Percentiles rank a stretch among this genome's conserved stretches.
These are phyloP conservation scores for Stachybotrys chartarum DNA, from an alignment of 2,329 filamentous ascomycete genomes.

Conservation along the genomic window DNA sequence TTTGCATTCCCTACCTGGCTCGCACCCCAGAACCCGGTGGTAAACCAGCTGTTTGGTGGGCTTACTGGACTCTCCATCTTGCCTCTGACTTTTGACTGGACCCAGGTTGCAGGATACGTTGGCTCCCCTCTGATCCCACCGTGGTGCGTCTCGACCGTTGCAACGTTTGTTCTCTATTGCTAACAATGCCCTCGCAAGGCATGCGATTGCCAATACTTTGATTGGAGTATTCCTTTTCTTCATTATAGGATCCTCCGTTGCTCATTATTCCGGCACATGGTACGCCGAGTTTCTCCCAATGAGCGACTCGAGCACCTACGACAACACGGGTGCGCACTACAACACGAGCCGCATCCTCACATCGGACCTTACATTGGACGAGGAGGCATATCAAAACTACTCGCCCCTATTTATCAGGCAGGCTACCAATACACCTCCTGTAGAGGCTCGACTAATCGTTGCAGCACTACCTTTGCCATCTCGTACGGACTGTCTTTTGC, in stretches of 20 bases:
- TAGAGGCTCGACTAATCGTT: not conserved
- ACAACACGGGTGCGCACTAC: conserved; percentile 60
- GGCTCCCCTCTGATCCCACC: conserved; percentile 63
- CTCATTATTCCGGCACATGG: conserved; percentile 63
- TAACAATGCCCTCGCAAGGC: conserved; percentile 28
- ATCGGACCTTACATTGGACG: conserved; percentile 53
- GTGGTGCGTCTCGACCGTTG: conserved; percentile 37
- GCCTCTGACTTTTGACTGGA: conserved; percentile 73
- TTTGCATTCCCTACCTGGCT: conserved; percentile 70
- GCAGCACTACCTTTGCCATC: conserved; percentile 62
- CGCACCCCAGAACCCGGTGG: conserved; percentile 56
- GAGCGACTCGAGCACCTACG: conserved; percentile 62
- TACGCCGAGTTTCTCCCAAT: conserved; percentile 60
- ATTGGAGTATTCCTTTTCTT: conserved; percentile 61
- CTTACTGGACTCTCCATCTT: conserved; percentile 59
- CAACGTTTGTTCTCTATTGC: not conserved
- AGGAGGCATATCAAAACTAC: conserved; percentile 57
- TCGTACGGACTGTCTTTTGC: conserved; percentile 68
- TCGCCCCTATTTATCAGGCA: conserved; percentile 59
- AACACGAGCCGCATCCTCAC: conserved; percentile 59
- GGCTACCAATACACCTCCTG: not conserved
- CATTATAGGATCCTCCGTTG: conserved; percentile 47
- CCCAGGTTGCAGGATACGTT: conserved; percentile 61
- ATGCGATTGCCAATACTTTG: conserved; percentile 66
- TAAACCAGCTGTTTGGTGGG: conserved; percentile 70